Conservation (phyloP, 2,329 filamentous ascomycete genomes). For the Claviceps humidiphila region DNA sequence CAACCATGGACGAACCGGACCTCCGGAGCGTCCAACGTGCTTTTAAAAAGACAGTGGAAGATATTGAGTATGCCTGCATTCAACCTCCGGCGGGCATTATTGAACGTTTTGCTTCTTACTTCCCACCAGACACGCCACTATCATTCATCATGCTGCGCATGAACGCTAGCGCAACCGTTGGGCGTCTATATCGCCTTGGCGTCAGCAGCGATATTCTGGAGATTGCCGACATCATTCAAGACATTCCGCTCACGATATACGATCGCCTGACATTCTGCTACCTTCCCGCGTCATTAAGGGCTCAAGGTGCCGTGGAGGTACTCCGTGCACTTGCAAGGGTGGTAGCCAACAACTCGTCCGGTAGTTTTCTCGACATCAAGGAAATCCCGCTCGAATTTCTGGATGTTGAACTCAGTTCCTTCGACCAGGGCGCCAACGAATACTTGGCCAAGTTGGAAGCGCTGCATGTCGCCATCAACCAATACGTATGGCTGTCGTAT, state of each 20-base stretch:
- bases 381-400: slow-evolving; percentile 61
- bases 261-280: slow-evolving; percentile 68
- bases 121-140: slow-evolving; percentile 68
- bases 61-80: slow-evolving; percentile 59
- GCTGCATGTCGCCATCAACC: slow-evolving; percentile 68
- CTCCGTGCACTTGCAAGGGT: slow-evolving; percentile 53
- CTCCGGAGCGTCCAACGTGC: slow-evolving; percentile 46
- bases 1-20: slow-evolving; percentile 61
- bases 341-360: slow-evolving; percentile 53
- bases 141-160: slow-evolving; percentile 70
- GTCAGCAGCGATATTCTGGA: slow-evolving; percentile 44
- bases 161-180: slow-evolving; percentile 51
- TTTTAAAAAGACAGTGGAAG: slow-evolving; percentile 49
- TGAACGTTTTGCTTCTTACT: slow-evolving; percentile 67
- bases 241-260: slow-evolving; percentile 51
- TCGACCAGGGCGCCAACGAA: slow-evolving; percentile 24
- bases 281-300: slow-evolving; percentile 50
- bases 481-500: slow-evolving; percentile 90
- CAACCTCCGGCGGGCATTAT: slow-evolving; percentile 58
- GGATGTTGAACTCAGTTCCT: slow-evolving; percentile 41
- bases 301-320: slow-evolving; percentile 32
- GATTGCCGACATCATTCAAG: slow-evolving; percentile 64
- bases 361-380: slow-evolving; percentile 57
- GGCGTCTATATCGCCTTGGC: slow-evolving; percentile 54
- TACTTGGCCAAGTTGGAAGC: slow-evolving; percentile 60